A percentile compares a stretch with the other conserved stretches of the same genome.
These are phyloP conservation scores for Coprinellus micaceus DNA, from an alignment of 768 basidiomycete species.

Conservation along the genomic window DNA sequence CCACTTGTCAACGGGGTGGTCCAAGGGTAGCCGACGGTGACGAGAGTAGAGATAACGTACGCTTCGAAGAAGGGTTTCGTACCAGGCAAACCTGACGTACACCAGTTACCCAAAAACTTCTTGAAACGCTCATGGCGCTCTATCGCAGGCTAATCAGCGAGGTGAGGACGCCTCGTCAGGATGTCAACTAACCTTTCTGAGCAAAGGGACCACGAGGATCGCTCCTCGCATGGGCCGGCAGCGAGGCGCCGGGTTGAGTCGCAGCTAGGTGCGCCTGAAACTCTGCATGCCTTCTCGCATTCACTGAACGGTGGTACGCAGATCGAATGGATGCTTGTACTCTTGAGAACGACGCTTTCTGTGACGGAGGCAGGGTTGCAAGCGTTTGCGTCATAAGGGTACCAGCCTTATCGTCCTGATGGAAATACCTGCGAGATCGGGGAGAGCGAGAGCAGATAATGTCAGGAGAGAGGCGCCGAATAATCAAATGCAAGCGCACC, in stretches of 20 bases:
- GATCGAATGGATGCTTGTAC: conserved; percentile 85
- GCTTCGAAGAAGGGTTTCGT: conserved; percentile 83
- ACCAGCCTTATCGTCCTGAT: conserved; percentile 76
- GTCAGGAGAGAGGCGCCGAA: not conserved
- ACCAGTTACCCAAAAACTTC: conserved; percentile 78
- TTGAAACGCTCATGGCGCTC: conserved; percentile 75
- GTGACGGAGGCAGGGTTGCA: conserved; percentile 73
- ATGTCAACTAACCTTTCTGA: conserved; percentile 48
- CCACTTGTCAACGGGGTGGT: not conserved
- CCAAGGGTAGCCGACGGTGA: not conserved
- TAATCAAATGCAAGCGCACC: conserved; percentile 52
- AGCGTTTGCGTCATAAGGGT: conserved; percentile 80
- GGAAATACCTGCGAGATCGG: conserved; percentile 62
- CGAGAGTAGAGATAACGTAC: conserved; percentile 28
- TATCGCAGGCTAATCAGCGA: conserved; percentile 16
- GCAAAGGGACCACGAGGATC: conserved; percentile 63
- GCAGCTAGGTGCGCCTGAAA: conserved; percentile 81
- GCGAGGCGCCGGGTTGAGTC: conserved; percentile 74
- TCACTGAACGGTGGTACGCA: conserved; percentile 78
- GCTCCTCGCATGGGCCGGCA: conserved; percentile 70
- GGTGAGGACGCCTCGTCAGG: not conserved
- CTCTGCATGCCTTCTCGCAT: conserved; percentile 72
- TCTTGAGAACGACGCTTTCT: conserved; percentile 83
- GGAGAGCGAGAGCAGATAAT: conserved; percentile 1
- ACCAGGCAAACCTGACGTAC: conserved; percentile 82